These are phyloP conservation scores for Mucor racemosus DNA, from an alignment of 371 early-diverging fungal genomes.

Conservation along the genomic window DNA sequence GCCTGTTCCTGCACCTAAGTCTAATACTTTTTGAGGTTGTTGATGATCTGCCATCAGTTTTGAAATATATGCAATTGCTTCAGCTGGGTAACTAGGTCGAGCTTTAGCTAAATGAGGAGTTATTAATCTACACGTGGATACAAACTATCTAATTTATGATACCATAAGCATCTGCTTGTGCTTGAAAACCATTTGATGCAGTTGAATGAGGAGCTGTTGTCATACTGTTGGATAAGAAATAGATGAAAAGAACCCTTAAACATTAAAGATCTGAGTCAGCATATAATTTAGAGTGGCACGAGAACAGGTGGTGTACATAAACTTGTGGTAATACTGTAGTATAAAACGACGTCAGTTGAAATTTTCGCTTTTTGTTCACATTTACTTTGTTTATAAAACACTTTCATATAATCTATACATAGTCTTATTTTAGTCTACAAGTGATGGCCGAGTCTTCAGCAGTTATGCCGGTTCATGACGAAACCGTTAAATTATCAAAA, in stretches of 20 bases:
- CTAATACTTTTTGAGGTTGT: constrained; percentile 29
- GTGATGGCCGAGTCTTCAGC: constrained; percentile 22
- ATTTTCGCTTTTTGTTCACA: neutral
- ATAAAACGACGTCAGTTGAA: constrained; percentile 13
- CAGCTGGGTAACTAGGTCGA: constrained; percentile 44
- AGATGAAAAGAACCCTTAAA: neutral
- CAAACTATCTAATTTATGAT: neutral
- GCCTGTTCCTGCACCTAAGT: constrained; percentile 56
- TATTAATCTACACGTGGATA: neutral
- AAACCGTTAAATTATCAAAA: constrained; percentile 20
- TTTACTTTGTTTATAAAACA: neutral
- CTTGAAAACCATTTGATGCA: constrained; percentile 39
- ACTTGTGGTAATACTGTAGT: neutral
- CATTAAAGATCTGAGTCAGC: neutral
- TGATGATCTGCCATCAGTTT: constrained; percentile 2
- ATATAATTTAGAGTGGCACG: neutral
- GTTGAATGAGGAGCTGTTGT: constrained; percentile 21
- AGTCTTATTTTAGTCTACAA: neutral
- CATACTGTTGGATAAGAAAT: neutral
- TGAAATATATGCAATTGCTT: constrained; percentile 27
- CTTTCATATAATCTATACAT: neutral
- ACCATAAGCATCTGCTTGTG: constrained; percentile 42
- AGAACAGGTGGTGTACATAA: neutral
- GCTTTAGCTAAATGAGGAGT: constrained; percentile 27
- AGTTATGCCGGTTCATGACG: constrained; percentile 21